Evolutionary conservation across 129 eudicot genomes (phyloP), one percentile per base, ranked within the genome.

Genomic region (Tanacetum coccineum): DNA sequence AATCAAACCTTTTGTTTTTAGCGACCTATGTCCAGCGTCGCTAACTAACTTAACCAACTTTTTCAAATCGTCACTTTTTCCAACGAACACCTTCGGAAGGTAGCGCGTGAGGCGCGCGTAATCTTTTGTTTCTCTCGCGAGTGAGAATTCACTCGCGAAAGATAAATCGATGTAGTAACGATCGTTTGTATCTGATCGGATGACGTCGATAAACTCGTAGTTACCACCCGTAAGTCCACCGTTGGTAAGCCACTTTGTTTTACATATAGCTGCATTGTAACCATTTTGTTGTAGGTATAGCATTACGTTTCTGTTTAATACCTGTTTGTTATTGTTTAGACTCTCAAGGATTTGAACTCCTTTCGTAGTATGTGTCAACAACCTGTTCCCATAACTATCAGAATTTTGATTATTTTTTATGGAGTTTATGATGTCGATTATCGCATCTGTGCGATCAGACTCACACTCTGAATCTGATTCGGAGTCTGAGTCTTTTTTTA

Each of bases 171-270:
- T 10, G 67, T 77, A 72, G 73, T 87, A 91, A 3, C 98, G 74
- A 13, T 44, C 30, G 39, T 20, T 64, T 64, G 82, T 44, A 15
- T 77, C 72, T 2, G 78, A 58, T 52, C 70, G 45, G 28, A 85
- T 14, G 0, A 91, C 91, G 70, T 91, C 98, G 72, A 91, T 85
- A 76, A 87, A 87, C 77, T 91, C 98, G 80, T 87, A 76, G 65
- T 42, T 85, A 1, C 98, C 98, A 62, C 78, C 93, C 21, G 78
- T 73, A 0, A 87, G 78, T 45, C 88, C 86, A 66, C 98, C 96
- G 13, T 68, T 72, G 21, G 52, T 67, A 78, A 75, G 78, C 98
- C 98, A 91, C 60, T 78, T 85, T 0, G 96, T 81, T 32, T 83
- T 91, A 49, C 98, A 91, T 32, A 87, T 51, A 45, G 90, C 96